phyloP scores from a whole-genome alignment of 306 rosid species.

The Malus asiatica region DNA sequence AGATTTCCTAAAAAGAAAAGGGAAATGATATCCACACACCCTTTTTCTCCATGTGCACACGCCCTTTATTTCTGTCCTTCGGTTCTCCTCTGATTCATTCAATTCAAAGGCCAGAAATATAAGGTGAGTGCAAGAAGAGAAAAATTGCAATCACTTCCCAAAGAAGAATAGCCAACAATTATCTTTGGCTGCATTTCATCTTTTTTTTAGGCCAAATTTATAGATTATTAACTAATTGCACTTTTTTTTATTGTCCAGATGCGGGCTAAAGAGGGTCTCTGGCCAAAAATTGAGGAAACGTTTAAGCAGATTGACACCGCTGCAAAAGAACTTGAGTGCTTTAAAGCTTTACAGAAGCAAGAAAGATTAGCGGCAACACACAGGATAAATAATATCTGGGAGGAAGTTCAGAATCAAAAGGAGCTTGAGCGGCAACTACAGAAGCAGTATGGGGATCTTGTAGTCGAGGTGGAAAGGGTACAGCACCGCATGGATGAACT shows the following conservation, averaged over 20 bases:
- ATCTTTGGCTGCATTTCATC: background rate
- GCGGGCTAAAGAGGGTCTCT: slow-evolving; percentile 61
- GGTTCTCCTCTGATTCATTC: background rate
- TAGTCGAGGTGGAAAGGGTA: slow-evolving; percentile 45
- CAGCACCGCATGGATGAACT: slow-evolving; percentile 38
- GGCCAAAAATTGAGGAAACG: slow-evolving; percentile 86
- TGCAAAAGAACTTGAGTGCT: slow-evolving; percentile 84
- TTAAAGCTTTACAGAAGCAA: slow-evolving; percentile 75
- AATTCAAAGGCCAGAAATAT: background rate
- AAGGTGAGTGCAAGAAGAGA: background rate
- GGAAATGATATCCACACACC: background rate
- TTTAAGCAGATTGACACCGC: slow-evolving; percentile 85
- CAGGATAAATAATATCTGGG: slow-evolving; percentile 62
- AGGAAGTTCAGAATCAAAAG: slow-evolving; percentile 78
- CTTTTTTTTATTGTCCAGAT: slow-evolving; percentile 37
- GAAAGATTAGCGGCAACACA: slow-evolving; percentile 75
- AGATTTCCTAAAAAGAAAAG: background rate
- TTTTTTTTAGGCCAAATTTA: background rate
- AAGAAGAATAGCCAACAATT: background rate
- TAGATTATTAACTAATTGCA: background rate
- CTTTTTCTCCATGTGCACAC: too few relatives aligned
- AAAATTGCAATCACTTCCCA: background rate
- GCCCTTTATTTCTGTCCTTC: background rate
- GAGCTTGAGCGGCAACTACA: slow-evolving; percentile 73
- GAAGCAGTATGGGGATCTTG: slow-evolving; percentile 61